Evolutionary conservation across 1,139 yeast genomes (phyloP), one percentile per base, ranked within the genome.

Genomic region (Sugiyamaella grinbergsii): DNA sequence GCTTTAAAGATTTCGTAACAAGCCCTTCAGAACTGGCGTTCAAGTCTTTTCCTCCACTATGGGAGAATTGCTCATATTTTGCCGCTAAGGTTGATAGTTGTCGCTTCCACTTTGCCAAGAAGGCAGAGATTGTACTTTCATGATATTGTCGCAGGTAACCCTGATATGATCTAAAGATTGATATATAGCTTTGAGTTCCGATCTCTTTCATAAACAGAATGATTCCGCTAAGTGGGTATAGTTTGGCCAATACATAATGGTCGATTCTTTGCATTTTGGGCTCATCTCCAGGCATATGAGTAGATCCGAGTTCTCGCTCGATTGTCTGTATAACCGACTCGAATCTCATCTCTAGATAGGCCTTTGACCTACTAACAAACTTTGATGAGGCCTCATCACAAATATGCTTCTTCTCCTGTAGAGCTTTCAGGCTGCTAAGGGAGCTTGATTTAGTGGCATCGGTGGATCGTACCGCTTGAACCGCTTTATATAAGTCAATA

Each of bases 391-490:
- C 83, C 28, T 71, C 66, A 58, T 84, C 87, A 61, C 85, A 88
- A 10, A 74, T 75, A 13, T 74, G 71, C 51, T 82, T 78, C 62
- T 85, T 83, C 62, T 87, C 93, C 56, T 76, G 78, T 54, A 89
- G 72, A 0, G 95, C 95, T 55, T 75, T 75, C 89, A 89, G 85
- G 11, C 79, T 74, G 42, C 87, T 83, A 55, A 86, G 67, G 54
- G 79, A 79, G 39, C 73, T 77, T 7, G 58, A 49, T 2, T 51
- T 43, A 10, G 43, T 58, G 6, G 41, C 53, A 34, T 48, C 40
- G 13, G 46, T 58, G 5, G 54, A 37, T 28, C 64, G 50, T 13
- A 62, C 51, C 55, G 65, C 54, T 71, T 76, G 51, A 63, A 72
- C 55, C 0, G 96, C 95, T 49, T 77, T 76, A 62, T 79, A 83